phyloP scores from a whole-genome alignment of 768 basidiomycete genomes.

The Crepidotus variabilis region DNA sequence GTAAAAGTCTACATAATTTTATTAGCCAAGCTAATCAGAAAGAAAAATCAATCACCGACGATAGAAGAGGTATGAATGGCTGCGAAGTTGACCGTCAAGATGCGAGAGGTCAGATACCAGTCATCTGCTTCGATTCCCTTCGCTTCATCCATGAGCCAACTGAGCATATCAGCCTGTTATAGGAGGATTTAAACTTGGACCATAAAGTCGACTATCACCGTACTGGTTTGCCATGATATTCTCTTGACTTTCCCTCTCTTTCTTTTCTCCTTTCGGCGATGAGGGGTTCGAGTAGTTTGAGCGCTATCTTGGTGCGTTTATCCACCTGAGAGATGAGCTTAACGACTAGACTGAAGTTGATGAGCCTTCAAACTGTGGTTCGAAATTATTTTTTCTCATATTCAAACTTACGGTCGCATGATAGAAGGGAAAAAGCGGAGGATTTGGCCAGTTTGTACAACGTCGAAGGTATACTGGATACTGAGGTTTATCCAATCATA shows the following conservation, averaged over 20 bases:
- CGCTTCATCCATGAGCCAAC: conserved; percentile 26
- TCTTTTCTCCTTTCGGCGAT: not conserved
- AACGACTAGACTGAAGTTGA: conserved; percentile 7
- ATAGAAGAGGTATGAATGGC: conserved; percentile 26
- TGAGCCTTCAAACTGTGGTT: not conserved
- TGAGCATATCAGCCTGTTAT: conserved; percentile 23
- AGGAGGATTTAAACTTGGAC: no score
- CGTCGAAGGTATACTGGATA: not conserved
- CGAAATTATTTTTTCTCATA: no score
- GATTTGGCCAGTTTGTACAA: not conserved
- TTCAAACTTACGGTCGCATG: conserved; percentile 20
- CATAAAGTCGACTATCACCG: not conserved
- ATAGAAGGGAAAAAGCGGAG: conserved; percentile 22
- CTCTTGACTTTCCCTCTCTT: conserved; percentile 1
- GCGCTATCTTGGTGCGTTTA: conserved; percentile 2
- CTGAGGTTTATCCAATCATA: conserved; percentile 2
- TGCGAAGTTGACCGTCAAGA: conserved; percentile 25
- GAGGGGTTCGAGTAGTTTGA: conserved; percentile 1
- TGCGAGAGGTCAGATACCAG: conserved; percentile 16
- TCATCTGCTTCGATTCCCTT: conserved; percentile 16
- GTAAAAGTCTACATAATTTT: conserved; percentile 24
- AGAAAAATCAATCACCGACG: conserved; percentile 10
- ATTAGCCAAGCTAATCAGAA: no score
- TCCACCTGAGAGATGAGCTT: conserved; percentile 8
- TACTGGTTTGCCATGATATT: conserved; percentile 6